A percentile compares a stretch with the other conserved stretches of the same genome.
Evolutionary conservation across 2,329 filamentous ascomycete genomes (phyloP).

Genomic region (Ambrosiella cleistominuta): DNA sequence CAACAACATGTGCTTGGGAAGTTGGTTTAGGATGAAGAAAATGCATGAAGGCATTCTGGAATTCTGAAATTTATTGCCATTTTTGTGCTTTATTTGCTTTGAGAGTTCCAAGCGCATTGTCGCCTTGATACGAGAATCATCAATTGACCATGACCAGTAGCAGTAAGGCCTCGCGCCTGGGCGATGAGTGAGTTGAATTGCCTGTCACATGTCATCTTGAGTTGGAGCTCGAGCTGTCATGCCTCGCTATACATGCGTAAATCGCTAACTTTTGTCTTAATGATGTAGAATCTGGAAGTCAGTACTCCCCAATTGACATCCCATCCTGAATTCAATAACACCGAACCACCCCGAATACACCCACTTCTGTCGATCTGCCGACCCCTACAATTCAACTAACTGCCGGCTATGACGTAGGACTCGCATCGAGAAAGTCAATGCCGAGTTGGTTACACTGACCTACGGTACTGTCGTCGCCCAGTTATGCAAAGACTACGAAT

Average conservation of each 20-base stretch:
- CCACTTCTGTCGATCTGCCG: neutral
- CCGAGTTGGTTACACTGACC: constrained; percentile 89
- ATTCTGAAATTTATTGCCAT: neutral
- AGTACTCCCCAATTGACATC: constrained; percentile 24
- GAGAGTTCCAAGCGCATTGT: neutral
- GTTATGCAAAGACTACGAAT: constrained; percentile 89
- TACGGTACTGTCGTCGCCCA: constrained; percentile 96
- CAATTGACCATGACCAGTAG: constrained; percentile 34
- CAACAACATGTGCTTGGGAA: neutral
- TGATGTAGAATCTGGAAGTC: constrained; percentile 73
- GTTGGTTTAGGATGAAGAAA: neutral
- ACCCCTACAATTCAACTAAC: neutral
- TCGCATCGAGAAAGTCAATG: constrained; percentile 92
- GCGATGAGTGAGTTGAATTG: constrained; percentile 37
- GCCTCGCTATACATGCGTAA: constrained; percentile 1
- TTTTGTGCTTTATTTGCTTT: neutral
- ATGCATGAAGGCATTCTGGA: neutral
- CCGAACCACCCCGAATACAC: neutral
- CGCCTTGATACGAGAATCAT: too few relatives aligned
- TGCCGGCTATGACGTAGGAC: constrained; percentile 39
- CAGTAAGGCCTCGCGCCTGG: constrained; percentile 42
- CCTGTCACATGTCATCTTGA: neutral
- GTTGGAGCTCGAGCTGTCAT: neutral
- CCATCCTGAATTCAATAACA: neutral
- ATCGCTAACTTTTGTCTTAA: constrained; percentile 3